Evolutionary conservation across 2,329 filamentous ascomycete genomes (phyloP).

Genomic region (Cercospora beticola): DNA sequence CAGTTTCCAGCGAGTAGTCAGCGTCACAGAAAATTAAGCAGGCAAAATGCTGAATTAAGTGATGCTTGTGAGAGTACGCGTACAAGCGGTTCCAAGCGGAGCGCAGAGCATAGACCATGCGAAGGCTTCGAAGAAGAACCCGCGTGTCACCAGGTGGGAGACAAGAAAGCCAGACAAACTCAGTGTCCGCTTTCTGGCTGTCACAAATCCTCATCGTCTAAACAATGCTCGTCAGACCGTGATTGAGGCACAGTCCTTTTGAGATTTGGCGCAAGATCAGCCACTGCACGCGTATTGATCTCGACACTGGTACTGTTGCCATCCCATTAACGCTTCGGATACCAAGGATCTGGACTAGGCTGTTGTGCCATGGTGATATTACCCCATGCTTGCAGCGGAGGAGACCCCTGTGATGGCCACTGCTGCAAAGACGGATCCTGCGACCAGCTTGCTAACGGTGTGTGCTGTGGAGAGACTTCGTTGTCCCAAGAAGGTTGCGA

Average conservation of each 20-base stretch:
- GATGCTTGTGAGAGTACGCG: neutral
- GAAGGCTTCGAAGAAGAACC: neutral
- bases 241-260: neutral
- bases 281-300: neutral
- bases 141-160: neutral
- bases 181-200: neutral
- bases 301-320: neutral
- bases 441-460: neutral
- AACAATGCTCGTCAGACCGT: neutral
- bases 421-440: neutral
- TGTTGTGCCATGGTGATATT: conserved; percentile 17
- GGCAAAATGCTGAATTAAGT: neutral
- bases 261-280: neutral
- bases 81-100: neutral
- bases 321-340: conserved; percentile 22
- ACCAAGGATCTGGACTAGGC: conserved; percentile 33
- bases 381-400: conserved; percentile 18
- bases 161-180: neutral
- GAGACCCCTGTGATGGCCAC: conserved; percentile 1
- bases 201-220: neutral
- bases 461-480: neutral
- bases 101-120: neutral
- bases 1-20: neutral
- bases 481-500: neutral
- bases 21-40: neutral